phyloP scores from a whole-genome alignment of 805 yeast genomes.

The Candida maesae region DNA sequence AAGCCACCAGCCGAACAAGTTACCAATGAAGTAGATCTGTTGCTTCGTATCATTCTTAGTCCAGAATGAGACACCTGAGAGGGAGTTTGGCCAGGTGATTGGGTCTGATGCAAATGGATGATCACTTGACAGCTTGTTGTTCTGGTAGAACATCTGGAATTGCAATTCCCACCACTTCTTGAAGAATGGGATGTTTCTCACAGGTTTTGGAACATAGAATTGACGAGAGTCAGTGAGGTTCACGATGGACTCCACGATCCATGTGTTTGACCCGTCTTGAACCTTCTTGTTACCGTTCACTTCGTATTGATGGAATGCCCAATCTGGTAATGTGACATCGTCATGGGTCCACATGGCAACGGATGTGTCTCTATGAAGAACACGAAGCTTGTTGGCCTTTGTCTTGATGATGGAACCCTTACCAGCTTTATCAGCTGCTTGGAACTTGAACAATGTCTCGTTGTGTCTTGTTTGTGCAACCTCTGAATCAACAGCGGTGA shows the following conservation, averaged over 20 bases:
- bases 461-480: slow-evolving; percentile 53
- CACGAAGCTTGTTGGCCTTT: slow-evolving; percentile 60
- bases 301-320: slow-evolving; percentile 92
- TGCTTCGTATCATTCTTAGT: slow-evolving; percentile 58
- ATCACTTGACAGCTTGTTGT: slow-evolving; percentile 78
- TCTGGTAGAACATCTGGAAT: slow-evolving; percentile 83
- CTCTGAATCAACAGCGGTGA: slow-evolving; percentile 68
- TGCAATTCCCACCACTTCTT: slow-evolving; percentile 90
- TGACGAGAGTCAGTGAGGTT: slow-evolving; percentile 62
- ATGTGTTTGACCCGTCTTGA: slow-evolving; percentile 59
- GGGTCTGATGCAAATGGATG: slow-evolving; percentile 98
- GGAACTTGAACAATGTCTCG: slow-evolving; percentile 76
- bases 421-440: slow-evolving; percentile 52
- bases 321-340: slow-evolving; percentile 82
- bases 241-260: slow-evolving; percentile 72
- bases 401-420: slow-evolving; percentile 56
- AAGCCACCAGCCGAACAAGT: slow-evolving; percentile 87
- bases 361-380: slow-evolving; percentile 79
- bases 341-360: slow-evolving; percentile 95
- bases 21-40: slow-evolving; percentile 91
- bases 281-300: slow-evolving; percentile 91
- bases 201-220: slow-evolving; percentile 58
- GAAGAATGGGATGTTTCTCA: slow-evolving; percentile 66
- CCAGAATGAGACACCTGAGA: slow-evolving; percentile 96
- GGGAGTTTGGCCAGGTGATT: slow-evolving; percentile 82